A percentile compares a stretch with the other conserved stretches of the same genome.
Conservation (phyloP, 805 yeast species). For the Yamadazyma takamatsuzukensis region DNA sequence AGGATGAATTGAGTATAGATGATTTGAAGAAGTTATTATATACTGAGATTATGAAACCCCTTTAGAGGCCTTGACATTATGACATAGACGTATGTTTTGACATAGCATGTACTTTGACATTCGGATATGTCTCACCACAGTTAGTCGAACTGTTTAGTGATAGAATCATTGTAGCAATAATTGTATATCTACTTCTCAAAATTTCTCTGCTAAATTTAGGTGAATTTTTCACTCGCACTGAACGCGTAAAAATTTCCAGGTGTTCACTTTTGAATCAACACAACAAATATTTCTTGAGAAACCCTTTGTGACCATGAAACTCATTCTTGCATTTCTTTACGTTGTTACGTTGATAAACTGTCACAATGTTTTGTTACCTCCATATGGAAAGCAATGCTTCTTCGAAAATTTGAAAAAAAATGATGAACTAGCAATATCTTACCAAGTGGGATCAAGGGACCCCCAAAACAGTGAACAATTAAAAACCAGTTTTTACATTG, state of each 20-base stretch:
- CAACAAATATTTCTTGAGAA: conserved; percentile 3
- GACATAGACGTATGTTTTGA: no score
- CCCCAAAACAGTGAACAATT: conserved; percentile 65
- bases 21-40: conserved; percentile 78
- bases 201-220: no score
- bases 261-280: conserved; percentile 2
- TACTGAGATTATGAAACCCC: conserved; percentile 71
- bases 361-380: conserved; percentile 78
- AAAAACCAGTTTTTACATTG: conserved; percentile 56
- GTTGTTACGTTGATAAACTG: conserved; percentile 37
- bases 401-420: conserved; percentile 76
- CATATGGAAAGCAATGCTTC: conserved; percentile 85
- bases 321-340: conserved; percentile 9
- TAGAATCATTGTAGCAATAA: no score
- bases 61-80: no score
- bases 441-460: conserved; percentile 92
- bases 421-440: conserved; percentile 83
- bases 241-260: neutral
- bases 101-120: no score
- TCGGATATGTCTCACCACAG: no score
- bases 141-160: no score
- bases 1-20: conserved; percentile 70
- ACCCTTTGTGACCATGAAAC: conserved; percentile 8
- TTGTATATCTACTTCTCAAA: no score
- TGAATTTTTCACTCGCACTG: neutral